A percentile compares a stretch with the other conserved stretches of the same genome.
These are phyloP conservation scores for Pyrenula massariospora DNA, from an alignment of 495 filamentous ascomycete species.

Conservation along the genomic window DNA sequence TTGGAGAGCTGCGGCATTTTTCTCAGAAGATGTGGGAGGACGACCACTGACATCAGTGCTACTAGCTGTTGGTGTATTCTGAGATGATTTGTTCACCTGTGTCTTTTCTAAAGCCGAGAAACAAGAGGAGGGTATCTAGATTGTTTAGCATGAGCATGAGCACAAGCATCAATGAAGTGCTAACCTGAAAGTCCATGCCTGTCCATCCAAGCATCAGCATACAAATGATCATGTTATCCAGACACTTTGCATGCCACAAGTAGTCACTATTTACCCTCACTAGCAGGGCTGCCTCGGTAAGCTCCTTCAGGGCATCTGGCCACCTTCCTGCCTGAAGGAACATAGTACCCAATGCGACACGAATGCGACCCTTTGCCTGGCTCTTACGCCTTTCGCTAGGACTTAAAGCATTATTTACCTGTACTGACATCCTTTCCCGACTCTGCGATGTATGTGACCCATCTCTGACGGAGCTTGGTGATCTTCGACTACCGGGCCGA, in stretches of 20 bases:
- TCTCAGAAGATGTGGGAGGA: constrained; percentile 26
- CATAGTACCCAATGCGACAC: constrained; percentile 71
- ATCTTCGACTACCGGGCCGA: not conserved
- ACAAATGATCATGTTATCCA: constrained; percentile 74
- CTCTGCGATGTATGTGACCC: constrained; percentile 24
- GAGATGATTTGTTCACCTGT: constrained; percentile 24
- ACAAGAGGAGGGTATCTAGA: constrained; percentile 49
- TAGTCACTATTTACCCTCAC: constrained; percentile 79
- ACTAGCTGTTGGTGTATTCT: constrained; percentile 16
- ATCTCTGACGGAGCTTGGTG: not conserved
- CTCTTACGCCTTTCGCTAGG: constrained; percentile 65
- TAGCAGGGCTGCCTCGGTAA: constrained; percentile 64
- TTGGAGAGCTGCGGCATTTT: constrained; percentile 44
- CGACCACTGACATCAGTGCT: constrained; percentile 31
- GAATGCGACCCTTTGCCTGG: constrained; percentile 70
- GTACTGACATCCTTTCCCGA: constrained; percentile 70
- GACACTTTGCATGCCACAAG: constrained; percentile 90
- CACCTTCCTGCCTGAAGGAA: constrained; percentile 83
- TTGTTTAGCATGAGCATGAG: constrained; percentile 5
- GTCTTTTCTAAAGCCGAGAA: constrained; percentile 46
- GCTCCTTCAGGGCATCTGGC: constrained; percentile 78
- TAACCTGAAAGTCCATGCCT: constrained; percentile 75
- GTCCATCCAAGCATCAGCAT: constrained; percentile 78
- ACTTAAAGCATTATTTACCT: constrained; percentile 67
- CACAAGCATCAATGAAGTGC: not conserved